Evolutionary conservation across 2,329 filamentous ascomycete genomes (phyloP).

Genomic region (Nakataea oryzae): DNA sequence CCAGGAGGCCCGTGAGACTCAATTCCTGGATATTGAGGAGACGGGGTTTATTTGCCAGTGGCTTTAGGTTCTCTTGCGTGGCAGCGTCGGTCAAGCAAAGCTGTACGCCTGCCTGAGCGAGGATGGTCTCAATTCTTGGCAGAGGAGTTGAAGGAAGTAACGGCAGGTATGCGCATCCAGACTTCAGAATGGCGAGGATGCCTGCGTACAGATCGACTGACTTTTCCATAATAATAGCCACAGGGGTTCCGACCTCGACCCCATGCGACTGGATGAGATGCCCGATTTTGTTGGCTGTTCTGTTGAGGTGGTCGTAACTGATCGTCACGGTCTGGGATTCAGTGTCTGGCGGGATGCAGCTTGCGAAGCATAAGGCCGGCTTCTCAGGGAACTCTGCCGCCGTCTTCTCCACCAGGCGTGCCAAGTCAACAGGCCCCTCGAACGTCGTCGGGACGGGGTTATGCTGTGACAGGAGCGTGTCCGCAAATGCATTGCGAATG

Average conservation of each 20-base stretch:
- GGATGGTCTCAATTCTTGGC: constrained; percentile 48
- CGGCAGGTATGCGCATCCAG: constrained; percentile 71
- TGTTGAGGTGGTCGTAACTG: constrained; percentile 57
- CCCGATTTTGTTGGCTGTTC: constrained; percentile 53
- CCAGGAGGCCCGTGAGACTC: constrained; percentile 8
- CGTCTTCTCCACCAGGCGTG: constrained; percentile 41
- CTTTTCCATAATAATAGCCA: constrained; percentile 73
- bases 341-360: constrained; percentile 27
- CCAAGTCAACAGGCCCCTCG: constrained; percentile 30
- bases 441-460: constrained; percentile 28
- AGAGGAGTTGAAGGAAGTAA: constrained; percentile 61
- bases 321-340: constrained; percentile 28
- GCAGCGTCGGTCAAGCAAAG: constrained; percentile 30
- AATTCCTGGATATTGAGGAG: constrained; percentile 1
- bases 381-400: constrained; percentile 36
- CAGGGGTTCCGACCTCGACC: constrained; percentile 39
- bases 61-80: constrained; percentile 10
- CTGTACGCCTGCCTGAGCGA: constrained; percentile 45
- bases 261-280: constrained; percentile 36
- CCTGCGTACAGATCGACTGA: constrained; percentile 60
- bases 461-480: constrained; percentile 33
- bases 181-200: constrained; percentile 65
- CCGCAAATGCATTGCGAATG: constrained; percentile 16
- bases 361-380: constrained; percentile 55
- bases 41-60: constrained; percentile 7